Base-by-base conservation (phyloP, 305 asterid species). In the Solanum hybrid region DNA sequence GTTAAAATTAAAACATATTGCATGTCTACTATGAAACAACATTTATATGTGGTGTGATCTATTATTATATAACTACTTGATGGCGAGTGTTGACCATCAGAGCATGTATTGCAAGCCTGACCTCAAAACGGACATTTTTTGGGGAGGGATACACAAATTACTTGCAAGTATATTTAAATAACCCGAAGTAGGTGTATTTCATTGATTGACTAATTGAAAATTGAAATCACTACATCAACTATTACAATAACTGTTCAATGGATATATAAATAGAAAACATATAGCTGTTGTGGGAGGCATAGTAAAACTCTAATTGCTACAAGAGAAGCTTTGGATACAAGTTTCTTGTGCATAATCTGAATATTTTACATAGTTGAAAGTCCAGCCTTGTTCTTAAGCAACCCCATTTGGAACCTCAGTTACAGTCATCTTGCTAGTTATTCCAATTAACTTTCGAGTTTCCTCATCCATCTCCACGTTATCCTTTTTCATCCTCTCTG, bases 401-500 rank as follows among this genome's bases (percentile, higher is more conserved):
- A 94, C 87, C 89, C 79, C 91, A 79, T 86, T 92, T 8, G 95
- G 96, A 91, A 97, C 92, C 89, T 95, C 98, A 90, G 95, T 86
- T 5, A 95, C 93, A 68, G 95, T 93, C 97, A 96, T 90, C 93
- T 92, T 95, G 93, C 97, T 93, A 1, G 97, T 97, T 33, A 91
- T 51, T 33, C 89, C 92, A 32, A 97, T 72, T 38, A 96, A 93
- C 90, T 92, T 91, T 92, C 79, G 86, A 12, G 97, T 95, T 82
- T 96, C 98, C 79, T 93, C 95, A 33, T 95, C 93, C 93, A 94
- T 86, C 92, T 89, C 90, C 32, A 95, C 95, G 39, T 92, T 90
- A 88, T 97, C 99, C 94, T 91, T 95, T 92, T 94, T 91, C 99
- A 97, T 97, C 96, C 99, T 93, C 93, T 97, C 98, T 13, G 93